Conservation (phyloP, 108 stramenopile species). For the Skeletonema costatum region DNA sequence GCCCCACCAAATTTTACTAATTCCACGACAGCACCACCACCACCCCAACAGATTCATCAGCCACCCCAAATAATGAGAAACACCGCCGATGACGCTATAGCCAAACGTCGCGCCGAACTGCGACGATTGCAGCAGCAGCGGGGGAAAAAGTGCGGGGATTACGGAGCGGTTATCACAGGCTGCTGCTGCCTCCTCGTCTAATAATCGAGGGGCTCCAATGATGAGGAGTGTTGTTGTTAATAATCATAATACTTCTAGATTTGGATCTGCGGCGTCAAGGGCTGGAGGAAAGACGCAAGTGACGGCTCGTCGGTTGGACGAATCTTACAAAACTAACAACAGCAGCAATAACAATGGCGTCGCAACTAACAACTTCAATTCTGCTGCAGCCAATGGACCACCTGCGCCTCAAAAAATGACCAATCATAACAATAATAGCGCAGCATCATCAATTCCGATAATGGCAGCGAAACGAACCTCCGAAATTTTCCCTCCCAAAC, state of each 20-base stretch:
- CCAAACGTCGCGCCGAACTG: conserved; percentile 62
- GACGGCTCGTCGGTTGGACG: not conserved
- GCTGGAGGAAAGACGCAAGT: not conserved
- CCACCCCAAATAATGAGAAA: not conserved
- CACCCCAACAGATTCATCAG: not conserved
- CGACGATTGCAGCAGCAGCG: conserved; percentile 53
- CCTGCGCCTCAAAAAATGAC: not conserved
- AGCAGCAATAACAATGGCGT: not conserved
- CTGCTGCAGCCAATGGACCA: not conserved
- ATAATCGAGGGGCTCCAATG: not conserved
- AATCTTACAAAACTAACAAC: not conserved
- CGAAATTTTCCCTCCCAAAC: not conserved
- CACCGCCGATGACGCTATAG: conserved; percentile 52
- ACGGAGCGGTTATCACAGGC: not conserved
- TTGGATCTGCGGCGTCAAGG: not conserved
- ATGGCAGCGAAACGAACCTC: not conserved
- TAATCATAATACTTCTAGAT: not conserved
- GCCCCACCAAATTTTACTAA: not conserved
- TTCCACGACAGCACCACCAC: not conserved
- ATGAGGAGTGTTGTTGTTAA: not conserved
- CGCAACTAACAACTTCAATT: not conserved
- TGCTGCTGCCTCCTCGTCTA: not conserved
- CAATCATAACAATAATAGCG: not conserved
- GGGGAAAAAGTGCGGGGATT: not conserved
- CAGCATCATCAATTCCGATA: not conserved